A percentile compares a stretch with the other conserved stretches of the same genome.
These are phyloP conservation scores for Cyclaneusma minus DNA, from an alignment of 2,329 filamentous ascomycete species.

Conservation along the genomic window DNA sequence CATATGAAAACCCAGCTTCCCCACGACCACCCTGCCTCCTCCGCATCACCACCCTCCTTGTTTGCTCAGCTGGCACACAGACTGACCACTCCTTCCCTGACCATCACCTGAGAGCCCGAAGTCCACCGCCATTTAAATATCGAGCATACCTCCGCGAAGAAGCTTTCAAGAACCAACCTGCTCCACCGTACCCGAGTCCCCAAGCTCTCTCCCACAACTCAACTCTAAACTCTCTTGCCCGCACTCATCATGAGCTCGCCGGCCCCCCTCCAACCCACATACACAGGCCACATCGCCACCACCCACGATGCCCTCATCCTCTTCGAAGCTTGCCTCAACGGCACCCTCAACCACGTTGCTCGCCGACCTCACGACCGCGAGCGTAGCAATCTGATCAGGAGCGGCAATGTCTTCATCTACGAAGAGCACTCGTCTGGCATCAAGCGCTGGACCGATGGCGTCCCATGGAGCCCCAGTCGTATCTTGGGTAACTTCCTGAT, in stretches of 20 bases:
- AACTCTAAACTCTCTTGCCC: no score
- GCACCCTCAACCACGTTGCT: constrained; percentile 58
- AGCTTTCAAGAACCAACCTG: no score
- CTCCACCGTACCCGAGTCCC: no score
- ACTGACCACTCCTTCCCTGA: no score
- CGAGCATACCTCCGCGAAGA: no score
- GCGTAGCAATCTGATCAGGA: constrained; percentile 59
- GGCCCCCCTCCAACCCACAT: constrained; percentile 45
- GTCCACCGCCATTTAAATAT: no score
- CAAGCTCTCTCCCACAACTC: no score
- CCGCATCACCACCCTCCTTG: no score
- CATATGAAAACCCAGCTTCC: no score
- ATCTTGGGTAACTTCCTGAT: constrained; percentile 76
- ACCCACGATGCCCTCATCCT: constrained; percentile 65
- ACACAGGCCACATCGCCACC: constrained; percentile 48
- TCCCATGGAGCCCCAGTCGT: constrained; percentile 79
- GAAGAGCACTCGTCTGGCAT: constrained; percentile 83
- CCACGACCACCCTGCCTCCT: no score
- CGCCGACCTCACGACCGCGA: constrained; percentile 79
- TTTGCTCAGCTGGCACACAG: no score
- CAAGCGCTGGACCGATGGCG: constrained; percentile 86
- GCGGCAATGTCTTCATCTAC: constrained; percentile 81
- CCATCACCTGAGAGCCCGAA: no score
- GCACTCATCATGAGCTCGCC: constrained; percentile 25
- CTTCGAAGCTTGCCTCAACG: constrained; percentile 64